A percentile compares a stretch with the other conserved stretches of the same genome.
Evolutionary conservation across 2,329 filamentous ascomycete species (phyloP).

Genomic region (Thielaviopsis musarum): DNA sequence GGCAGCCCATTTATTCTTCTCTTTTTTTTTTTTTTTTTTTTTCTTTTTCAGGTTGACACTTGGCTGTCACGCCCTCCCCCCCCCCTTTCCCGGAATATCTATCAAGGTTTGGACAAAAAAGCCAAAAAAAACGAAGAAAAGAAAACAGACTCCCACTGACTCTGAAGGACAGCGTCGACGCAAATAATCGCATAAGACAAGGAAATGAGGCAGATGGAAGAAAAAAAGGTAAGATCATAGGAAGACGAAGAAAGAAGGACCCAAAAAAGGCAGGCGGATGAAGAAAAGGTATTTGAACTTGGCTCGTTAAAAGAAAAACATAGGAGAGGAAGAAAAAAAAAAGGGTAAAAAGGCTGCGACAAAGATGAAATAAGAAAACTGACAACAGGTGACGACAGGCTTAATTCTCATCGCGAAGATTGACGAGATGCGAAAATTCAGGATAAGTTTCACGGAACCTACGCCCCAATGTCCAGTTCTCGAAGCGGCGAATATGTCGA

Average conservation of each 20-base stretch:
- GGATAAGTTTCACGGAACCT: conserved; percentile 52
- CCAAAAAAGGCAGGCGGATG: background rate
- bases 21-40: too few relatives aligned
- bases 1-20: too few relatives aligned
- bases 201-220: too few relatives aligned
- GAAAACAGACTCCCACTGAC: too few relatives aligned
- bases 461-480: conserved; percentile 69
- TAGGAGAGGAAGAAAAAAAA: background rate
- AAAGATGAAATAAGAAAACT: background rate
- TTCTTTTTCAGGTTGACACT: too few relatives aligned
- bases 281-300: background rate
- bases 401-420: conserved; percentile 6
- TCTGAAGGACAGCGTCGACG: too few relatives aligned
- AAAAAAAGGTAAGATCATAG: background rate
- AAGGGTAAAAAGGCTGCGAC: background rate
- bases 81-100: too few relatives aligned
- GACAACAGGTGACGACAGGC: background rate
- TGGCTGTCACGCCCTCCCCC: too few relatives aligned
- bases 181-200: too few relatives aligned
- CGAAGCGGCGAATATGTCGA: conserved; percentile 53
- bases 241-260: background rate
- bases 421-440: conserved; percentile 11
- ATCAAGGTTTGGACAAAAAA: too few relatives aligned
- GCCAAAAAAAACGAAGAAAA: too few relatives aligned
- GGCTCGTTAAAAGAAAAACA: background rate